phyloP scores from a whole-genome alignment of 768 basidiomycete genomes.

The Leccinum obscurum region DNA sequence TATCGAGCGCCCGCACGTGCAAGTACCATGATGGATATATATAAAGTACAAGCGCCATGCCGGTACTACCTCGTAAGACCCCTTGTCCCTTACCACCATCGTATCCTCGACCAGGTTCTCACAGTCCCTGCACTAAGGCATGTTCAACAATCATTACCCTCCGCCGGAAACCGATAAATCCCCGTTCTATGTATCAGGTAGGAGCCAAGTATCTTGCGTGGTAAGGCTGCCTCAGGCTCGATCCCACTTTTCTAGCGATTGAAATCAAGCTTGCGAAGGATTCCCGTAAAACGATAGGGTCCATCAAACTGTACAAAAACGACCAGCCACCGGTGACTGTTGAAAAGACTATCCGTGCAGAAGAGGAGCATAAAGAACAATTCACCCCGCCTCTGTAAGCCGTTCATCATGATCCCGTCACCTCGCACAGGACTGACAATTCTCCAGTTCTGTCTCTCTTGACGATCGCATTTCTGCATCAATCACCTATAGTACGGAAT shows the following conservation, averaged over 20 bases:
- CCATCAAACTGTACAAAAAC: slow-evolving; percentile 3
- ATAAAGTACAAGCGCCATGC: background rate
- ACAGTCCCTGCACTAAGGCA: background rate
- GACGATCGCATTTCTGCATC: background rate
- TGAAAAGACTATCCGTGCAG: background rate
- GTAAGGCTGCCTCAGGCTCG: too few relatives aligned
- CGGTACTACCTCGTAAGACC: background rate
- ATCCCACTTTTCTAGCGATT: background rate
- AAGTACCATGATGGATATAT: background rate
- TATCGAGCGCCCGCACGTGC: background rate
- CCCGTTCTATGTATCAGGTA: background rate
- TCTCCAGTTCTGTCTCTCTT: background rate
- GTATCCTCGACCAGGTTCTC: background rate
- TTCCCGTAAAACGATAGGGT: slow-evolving; percentile 10
- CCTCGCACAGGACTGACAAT: background rate
- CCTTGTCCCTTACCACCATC: background rate
- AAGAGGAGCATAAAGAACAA: background rate
- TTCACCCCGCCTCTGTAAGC: slow-evolving; percentile 14
- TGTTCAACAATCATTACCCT: background rate
- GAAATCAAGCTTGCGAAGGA: slow-evolving; percentile 5
- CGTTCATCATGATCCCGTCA: background rate
- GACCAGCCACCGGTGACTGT: background rate
- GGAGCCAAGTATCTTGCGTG: background rate
- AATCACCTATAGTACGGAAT: background rate
- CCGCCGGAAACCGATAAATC: too few relatives aligned